phyloP scores from a whole-genome alignment of 2,329 filamentous ascomycete species.

The Trichoderma koningiopsis region DNA sequence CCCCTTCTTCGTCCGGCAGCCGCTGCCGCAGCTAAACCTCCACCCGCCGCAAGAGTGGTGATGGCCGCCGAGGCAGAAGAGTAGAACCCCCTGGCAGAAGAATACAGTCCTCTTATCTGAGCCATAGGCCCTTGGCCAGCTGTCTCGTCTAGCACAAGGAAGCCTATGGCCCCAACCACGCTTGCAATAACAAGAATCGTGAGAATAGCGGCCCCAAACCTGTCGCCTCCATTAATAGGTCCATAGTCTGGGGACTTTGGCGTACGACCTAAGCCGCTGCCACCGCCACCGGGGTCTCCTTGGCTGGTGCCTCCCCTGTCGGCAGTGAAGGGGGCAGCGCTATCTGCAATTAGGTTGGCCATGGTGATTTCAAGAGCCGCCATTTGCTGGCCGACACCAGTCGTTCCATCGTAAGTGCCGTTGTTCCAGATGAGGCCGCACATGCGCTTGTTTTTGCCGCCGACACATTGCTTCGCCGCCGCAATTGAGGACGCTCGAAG shows the following conservation, averaged over 20 bases:
- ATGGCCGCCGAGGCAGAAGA: constrained; percentile 29
- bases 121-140: constrained; percentile 38
- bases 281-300: constrained; percentile 50
- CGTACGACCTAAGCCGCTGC: constrained; percentile 47
- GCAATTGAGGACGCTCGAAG: constrained; percentile 58
- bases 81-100: constrained; percentile 29
- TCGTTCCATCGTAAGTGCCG: constrained; percentile 58
- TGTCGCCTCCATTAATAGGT: constrained; percentile 58
- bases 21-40: constrained; percentile 30
- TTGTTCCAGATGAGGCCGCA: constrained; percentile 64
- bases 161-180: constrained; percentile 55
- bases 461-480: constrained; percentile 59
- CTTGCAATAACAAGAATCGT: constrained; percentile 60
- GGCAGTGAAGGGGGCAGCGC: constrained; percentile 48
- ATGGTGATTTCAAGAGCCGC: constrained; percentile 66
- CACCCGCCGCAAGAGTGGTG: constrained; percentile 32
- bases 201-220: constrained; percentile 66
- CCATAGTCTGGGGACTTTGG: constrained; percentile 33
- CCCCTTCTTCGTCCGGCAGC: constrained; percentile 29
- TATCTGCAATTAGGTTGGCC: constrained; percentile 57
- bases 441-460: constrained; percentile 58
- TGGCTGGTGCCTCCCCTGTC: constrained; percentile 60
- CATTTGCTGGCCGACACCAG: constrained; percentile 72
- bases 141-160: constrained; percentile 53
- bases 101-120: constrained; percentile 37